phyloP scores from a whole-genome alignment of 148 eudicot species.

The Arbutus unedo region DNA sequence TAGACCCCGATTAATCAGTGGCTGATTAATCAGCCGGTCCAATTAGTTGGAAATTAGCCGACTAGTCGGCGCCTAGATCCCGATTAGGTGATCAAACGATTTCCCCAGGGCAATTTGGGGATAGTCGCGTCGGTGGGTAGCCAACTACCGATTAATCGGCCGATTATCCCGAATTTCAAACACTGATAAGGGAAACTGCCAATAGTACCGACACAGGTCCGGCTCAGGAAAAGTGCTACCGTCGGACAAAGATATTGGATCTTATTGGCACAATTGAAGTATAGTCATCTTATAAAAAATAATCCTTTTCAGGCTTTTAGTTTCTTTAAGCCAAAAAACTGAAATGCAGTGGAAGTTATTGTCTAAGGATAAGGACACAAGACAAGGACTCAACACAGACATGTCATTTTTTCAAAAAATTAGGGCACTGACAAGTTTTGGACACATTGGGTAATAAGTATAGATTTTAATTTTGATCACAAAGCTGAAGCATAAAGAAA shows the following conservation, averaged over 20 bases:
- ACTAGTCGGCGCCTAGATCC: too few species aligned
- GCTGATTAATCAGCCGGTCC: too few species aligned
- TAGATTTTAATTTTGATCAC: neutral
- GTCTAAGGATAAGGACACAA: neutral
- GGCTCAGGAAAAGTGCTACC: neutral
- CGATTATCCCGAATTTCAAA: too few species aligned
- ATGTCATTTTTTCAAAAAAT: neutral
- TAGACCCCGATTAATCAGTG: too few species aligned
- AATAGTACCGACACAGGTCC: neutral
- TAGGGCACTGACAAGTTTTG: neutral
- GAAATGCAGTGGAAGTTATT: neutral
- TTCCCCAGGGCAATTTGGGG: too few species aligned
- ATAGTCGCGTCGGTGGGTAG: too few species aligned
- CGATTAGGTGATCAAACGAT: too few species aligned
- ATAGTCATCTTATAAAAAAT: neutral
- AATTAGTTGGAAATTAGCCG: too few species aligned
- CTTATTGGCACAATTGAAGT: constrained; percentile 1
- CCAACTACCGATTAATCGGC: too few species aligned
- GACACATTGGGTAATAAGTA: neutral
- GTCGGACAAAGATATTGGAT: neutral
- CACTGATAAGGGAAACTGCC: neutral
- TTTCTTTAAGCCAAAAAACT: neutral
- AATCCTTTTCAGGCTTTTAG: neutral
- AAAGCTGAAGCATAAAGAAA: neutral
- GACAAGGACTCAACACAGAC: neutral